Percentiles rank a stretch among this genome's conserved stretches.
Conservation (phyloP, 2,329 filamentous ascomycete species). For the Cryphonectria naterciae region DNA sequence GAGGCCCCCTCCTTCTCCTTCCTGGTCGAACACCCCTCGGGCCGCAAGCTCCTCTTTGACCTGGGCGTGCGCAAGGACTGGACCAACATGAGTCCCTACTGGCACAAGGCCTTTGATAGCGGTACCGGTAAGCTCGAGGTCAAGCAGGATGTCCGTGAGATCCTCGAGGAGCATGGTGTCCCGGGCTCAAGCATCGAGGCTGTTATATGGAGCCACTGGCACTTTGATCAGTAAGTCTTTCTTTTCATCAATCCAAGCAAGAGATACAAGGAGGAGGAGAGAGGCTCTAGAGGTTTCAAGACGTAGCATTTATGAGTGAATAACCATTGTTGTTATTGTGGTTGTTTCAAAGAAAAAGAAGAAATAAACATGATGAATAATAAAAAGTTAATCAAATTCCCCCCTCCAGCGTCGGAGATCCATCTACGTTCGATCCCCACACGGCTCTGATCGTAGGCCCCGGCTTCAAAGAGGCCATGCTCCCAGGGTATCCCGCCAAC, state of each 20-base stretch:
- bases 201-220: slow-evolving; percentile 38
- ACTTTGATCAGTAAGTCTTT: slow-evolving; percentile 34
- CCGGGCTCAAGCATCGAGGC: slow-evolving; percentile 29
- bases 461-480: slow-evolving; percentile 38
- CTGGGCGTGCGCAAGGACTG: slow-evolving; percentile 47
- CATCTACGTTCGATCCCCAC: slow-evolving; percentile 33
- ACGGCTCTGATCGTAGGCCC: slow-evolving; percentile 36
- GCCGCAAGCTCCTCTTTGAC: slow-evolving; percentile 40
- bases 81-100: slow-evolving; percentile 39
- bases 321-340: too few species aligned
- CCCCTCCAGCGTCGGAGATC: slow-evolving; percentile 31
- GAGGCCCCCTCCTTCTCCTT: slow-evolving; percentile 49
- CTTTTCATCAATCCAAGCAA: background rate
- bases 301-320: too few species aligned
- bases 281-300: too few species aligned
- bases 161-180: slow-evolving; percentile 43
- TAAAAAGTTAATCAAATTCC: background rate
- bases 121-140: slow-evolving; percentile 39
- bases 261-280: background rate
- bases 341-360: background rate
- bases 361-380: background rate
- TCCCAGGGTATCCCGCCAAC: slow-evolving; percentile 32
- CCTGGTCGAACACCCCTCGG: slow-evolving; percentile 48
- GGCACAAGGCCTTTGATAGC: background rate
- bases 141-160: slow-evolving; percentile 46